Evolutionary conservation across 768 basidiomycete species (phyloP).

Genomic region (Kondoa subrosea): DNA sequence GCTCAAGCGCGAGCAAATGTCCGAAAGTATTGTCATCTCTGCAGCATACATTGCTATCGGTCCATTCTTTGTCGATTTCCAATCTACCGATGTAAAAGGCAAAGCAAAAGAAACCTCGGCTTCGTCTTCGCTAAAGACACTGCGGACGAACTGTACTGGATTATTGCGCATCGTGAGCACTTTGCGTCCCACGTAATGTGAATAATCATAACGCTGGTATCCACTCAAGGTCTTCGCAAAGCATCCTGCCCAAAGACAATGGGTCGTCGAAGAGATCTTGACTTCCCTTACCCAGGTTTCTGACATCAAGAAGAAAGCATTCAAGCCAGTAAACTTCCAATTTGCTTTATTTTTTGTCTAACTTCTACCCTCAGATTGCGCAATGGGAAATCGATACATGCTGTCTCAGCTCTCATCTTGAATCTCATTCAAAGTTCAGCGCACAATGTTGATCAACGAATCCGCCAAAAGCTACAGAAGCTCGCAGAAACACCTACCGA

Average conservation of each 20-base stretch:
- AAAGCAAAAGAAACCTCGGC: constrained; percentile 39
- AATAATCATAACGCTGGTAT: too few relatives aligned
- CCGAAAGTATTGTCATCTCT: constrained; percentile 78
- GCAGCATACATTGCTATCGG: constrained; percentile 84
- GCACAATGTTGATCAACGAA: constrained; percentile 48
- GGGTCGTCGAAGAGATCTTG: constrained; percentile 97
- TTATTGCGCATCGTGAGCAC: constrained; percentile 74
- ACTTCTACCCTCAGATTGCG: constrained; percentile 44
- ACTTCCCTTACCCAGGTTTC: constrained; percentile 75
- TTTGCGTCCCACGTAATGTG: too few relatives aligned
- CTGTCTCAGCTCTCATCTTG: constrained; percentile 75
- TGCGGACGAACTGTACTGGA: constrained; percentile 63
- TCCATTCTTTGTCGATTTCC: constrained; percentile 79
- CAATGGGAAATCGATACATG: constrained; percentile 79
- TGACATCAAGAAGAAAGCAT: constrained; percentile 71
- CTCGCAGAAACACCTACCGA: too few relatives aligned
- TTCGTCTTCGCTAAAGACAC: constrained; percentile 58
- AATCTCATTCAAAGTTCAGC: constrained; percentile 94
- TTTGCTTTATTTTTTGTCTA: background rate
- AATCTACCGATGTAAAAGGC: constrained; percentile 35
- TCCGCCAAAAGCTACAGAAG: constrained; percentile 38
- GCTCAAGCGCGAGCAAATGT: constrained; percentile 61
- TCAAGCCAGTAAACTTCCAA: constrained; percentile 43
- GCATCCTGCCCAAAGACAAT: constrained; percentile 73
- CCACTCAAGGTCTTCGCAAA: constrained; percentile 90